phyloP scores from a whole-genome alignment of 2,329 filamentous ascomycete genomes.

The Cladosporium oxysporum region DNA sequence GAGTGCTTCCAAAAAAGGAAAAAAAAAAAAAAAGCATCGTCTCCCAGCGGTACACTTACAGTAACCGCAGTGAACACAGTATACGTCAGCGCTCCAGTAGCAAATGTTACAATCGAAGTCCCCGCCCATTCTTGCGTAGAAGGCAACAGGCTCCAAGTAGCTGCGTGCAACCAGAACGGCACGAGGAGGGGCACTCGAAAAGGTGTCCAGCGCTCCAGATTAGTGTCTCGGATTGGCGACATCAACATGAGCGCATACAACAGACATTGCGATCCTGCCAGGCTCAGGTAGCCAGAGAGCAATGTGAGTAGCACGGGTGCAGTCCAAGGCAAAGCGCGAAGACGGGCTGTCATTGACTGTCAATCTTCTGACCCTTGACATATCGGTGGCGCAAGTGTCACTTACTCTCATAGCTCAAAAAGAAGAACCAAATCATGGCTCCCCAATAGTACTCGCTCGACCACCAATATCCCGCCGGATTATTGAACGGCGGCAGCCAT shows the following conservation, averaged over 20 bases:
- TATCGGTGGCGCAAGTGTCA: background rate
- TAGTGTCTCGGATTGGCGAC: slow-evolving; percentile 13
- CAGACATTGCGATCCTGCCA: slow-evolving; percentile 14
- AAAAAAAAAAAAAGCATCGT: too few species aligned
- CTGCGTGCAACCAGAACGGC: slow-evolving; percentile 1
- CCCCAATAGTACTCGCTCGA: slow-evolving; percentile 8
- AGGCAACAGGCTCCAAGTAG: background rate
- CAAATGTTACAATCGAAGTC: background rate
- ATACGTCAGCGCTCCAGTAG: slow-evolving; percentile 6
- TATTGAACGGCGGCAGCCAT: background rate
- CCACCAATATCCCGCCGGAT: slow-evolving; percentile 12
- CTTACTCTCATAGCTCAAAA: slow-evolving; percentile 19
- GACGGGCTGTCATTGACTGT: background rate
- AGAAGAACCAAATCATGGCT: slow-evolving; percentile 6
- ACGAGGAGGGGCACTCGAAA: background rate
- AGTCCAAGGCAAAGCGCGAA: slow-evolving; percentile 16
- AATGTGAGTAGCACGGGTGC: background rate
- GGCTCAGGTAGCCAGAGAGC: background rate
- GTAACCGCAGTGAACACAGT: background rate
- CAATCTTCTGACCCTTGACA: background rate
- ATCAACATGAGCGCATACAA: slow-evolving; percentile 15
- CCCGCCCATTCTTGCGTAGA: background rate
- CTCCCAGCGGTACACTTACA: background rate
- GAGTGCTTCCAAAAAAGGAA: background rate
- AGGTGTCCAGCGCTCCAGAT: slow-evolving; percentile 18